phyloP scores from a whole-genome alignment of 2,329 filamentous ascomycete species.

The Pyrenophora teres region DNA sequence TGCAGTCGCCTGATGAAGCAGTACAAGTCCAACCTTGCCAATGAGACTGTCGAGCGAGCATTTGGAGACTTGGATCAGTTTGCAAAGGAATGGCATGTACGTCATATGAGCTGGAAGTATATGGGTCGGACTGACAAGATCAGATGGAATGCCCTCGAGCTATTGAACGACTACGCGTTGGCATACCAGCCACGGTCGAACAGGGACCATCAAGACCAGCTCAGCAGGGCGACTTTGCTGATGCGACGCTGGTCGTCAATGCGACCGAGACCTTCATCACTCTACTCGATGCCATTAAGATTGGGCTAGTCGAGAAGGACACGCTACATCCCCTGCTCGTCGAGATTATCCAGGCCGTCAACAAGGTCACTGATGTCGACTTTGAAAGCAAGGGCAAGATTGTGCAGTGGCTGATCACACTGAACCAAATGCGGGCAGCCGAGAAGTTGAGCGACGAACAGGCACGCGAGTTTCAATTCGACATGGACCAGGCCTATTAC shows the following conservation, averaged over 20 bases:
- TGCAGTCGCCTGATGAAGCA: conserved; percentile 93
- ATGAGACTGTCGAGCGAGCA: conserved; percentile 85
- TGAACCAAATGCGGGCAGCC: conserved; percentile 97
- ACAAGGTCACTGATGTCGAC: conserved; percentile 92
- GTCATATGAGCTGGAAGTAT: conserved; percentile 41
- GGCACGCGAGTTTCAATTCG: conserved; percentile 84
- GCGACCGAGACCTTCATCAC: conserved; percentile 99
- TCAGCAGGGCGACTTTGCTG: conserved; percentile 50
- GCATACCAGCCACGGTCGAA: conserved; percentile 82
- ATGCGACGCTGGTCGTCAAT: conserved; percentile 75
- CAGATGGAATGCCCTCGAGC: conserved; percentile 94
- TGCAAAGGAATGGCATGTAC: conserved; percentile 87
- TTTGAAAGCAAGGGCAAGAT: conserved; percentile 97
- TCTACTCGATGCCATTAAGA: conserved; percentile 89
- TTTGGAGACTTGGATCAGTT: conserved; percentile 91
- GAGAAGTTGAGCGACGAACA: conserved; percentile 89
- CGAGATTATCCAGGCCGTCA: conserved; percentile 95
- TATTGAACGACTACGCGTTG: conserved; percentile 88
- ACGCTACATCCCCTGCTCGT: conserved; percentile 93
- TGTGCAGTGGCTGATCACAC: conserved; percentile 94
- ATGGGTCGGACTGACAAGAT: conserved; percentile 17
- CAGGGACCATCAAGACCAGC: conserved; percentile 55
- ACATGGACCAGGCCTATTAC: conserved; percentile 92
- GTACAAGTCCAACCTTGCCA: conserved; percentile 90
- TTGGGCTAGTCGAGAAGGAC: conserved; percentile 92